phyloP scores from a whole-genome alignment of 805 yeast genomes.

The Yarrowia bubula region DNA sequence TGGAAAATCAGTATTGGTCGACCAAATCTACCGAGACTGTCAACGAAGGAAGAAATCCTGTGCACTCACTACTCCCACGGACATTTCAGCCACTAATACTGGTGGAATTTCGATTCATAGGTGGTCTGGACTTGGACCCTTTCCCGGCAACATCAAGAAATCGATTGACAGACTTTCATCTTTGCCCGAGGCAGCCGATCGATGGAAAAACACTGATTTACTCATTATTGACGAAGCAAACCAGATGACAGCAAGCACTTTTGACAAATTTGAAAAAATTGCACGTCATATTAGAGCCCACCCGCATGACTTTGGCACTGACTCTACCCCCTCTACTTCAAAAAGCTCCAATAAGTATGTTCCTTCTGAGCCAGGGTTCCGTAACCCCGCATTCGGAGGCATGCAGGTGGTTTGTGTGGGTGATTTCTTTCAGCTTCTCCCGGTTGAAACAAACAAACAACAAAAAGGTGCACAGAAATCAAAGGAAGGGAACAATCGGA shows the following conservation, averaged over 20 bases:
- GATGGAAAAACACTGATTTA: constrained; percentile 47
- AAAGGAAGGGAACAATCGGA: neutral
- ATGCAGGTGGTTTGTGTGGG: constrained; percentile 83
- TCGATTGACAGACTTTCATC: too few species aligned
- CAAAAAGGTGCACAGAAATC: neutral
- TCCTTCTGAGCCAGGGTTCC: neutral
- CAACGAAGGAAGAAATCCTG: too few species aligned
- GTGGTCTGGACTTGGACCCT: too few species aligned
- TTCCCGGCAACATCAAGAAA: too few species aligned
- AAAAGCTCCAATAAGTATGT: neutral
- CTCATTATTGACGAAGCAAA: constrained; percentile 88
- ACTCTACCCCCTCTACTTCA: too few species aligned
- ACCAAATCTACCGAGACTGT: too few species aligned
- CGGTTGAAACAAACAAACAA: neutral
- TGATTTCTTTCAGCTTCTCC: constrained; percentile 91
- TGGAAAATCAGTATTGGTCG: too few species aligned
- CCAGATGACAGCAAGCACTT: constrained; percentile 77
- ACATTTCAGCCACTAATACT: too few species aligned
- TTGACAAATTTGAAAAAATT: constrained; percentile 67
- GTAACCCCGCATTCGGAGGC: constrained; percentile 80
- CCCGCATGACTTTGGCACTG: neutral
- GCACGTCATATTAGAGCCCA: constrained; percentile 52
- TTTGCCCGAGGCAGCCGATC: neutral
- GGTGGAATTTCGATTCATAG: too few species aligned
- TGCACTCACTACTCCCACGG: too few species aligned